Conservation (phyloP, 495 filamentous ascomycete genomes). For the Trypethelium eluteriae region DNA sequence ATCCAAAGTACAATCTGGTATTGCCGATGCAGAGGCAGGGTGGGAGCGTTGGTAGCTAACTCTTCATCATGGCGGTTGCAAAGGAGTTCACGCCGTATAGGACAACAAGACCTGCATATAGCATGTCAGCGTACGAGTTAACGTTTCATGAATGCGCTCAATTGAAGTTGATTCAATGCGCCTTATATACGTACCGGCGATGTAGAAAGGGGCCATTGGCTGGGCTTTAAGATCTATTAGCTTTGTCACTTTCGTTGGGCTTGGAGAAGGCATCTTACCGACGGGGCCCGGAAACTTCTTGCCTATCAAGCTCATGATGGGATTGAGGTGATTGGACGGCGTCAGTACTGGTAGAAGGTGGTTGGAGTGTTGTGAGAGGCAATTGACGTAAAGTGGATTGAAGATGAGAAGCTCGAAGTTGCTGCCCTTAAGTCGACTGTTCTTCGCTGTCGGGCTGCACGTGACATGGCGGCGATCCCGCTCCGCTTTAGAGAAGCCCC, state of each 20-base stretch:
- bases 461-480: not conserved
- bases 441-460: not conserved
- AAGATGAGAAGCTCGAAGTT: not conserved
- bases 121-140: not conserved
- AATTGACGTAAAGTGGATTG: not conserved
- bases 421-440: not conserved
- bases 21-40: not conserved
- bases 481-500: not conserved
- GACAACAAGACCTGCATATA: conserved; percentile 59
- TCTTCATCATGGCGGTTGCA: conserved; percentile 57
- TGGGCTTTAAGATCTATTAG: conserved; percentile 50
- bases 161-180: conserved; percentile 32
- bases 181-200: conserved; percentile 61
- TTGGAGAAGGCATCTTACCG: conserved; percentile 52
- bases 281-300: conserved; percentile 90
- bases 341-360: not conserved
- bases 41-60: conserved; percentile 46
- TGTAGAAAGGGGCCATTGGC: conserved; percentile 87
- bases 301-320: conserved; percentile 70
- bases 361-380: conserved; percentile 15
- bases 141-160: conserved; percentile 14
- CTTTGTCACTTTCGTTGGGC: not conserved
- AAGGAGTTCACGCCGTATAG: conserved; percentile 80
- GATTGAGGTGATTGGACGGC: conserved; percentile 19
- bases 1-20: not conserved